Percentiles rank a stretch among this genome's conserved stretches.
These are phyloP conservation scores for Fraxinus angustifolia DNA, from an alignment of 305 asterid species.

Conservation along the genomic window DNA sequence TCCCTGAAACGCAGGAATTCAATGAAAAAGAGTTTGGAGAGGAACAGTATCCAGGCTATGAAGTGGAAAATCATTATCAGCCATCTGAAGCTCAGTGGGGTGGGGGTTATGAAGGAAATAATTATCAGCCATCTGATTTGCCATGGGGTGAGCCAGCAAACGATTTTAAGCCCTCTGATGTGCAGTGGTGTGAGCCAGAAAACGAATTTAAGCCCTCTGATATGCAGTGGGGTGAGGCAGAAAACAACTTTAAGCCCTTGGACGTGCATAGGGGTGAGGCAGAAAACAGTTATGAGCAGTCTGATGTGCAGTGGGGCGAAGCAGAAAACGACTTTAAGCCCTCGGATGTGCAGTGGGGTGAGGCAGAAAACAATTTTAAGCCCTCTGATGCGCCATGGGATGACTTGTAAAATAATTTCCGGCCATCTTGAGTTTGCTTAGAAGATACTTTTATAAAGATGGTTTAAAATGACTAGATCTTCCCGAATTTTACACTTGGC, in stretches of 20 bases:
- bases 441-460: too few relatives aligned
- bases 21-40: constrained; percentile 23
- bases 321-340: not conserved
- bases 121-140: constrained; percentile 7
- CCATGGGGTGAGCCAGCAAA: constrained; percentile 8
- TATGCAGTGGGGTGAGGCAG: not conserved
- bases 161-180: not conserved
- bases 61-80: constrained; percentile 26
- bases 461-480: not conserved
- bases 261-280: not conserved
- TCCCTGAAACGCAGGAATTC: constrained; percentile 50
- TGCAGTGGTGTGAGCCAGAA: constrained; percentile 6
- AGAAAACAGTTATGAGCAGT: not conserved
- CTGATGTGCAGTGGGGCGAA: not conserved
- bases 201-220: not conserved
- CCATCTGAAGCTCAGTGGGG: constrained; percentile 26
- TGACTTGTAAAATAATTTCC: not conserved
- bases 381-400: not conserved
- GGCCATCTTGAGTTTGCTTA: not conserved
- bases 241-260: not conserved
- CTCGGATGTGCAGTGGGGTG: not conserved
- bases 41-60: constrained; percentile 11
- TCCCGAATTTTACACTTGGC: not conserved
- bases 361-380: not conserved
- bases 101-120: constrained; percentile 16